Conservation (phyloP, 495 filamentous ascomycete species). For the Astrocystis sublimbata region DNA sequence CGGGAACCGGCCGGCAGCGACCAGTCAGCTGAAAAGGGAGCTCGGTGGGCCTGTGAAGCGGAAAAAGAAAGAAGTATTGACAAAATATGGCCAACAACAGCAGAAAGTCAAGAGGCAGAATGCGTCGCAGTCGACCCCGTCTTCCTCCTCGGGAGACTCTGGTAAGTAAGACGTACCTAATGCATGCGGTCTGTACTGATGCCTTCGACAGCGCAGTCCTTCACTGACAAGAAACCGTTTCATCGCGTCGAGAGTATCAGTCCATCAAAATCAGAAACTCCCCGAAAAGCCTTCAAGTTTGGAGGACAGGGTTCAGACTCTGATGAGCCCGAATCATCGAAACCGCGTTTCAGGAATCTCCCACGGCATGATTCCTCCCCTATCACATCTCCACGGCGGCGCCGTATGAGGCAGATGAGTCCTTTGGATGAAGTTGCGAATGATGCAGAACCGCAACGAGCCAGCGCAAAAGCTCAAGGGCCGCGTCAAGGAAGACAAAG, state of each 20-base stretch:
- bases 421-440: not conserved
- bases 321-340: constrained; percentile 4
- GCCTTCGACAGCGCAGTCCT: not conserved
- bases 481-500: not conserved
- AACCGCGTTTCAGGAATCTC: constrained; percentile 5
- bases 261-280: not conserved
- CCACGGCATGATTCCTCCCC: constrained; percentile 5
- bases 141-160: constrained; percentile 3
- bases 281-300: constrained; percentile 7
- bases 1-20: not conserved
- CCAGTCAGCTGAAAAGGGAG: constrained; percentile 14
- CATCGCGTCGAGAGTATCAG: constrained; percentile 3
- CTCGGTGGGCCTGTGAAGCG: constrained; percentile 3
- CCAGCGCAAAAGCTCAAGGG: not conserved
- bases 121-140: not conserved
- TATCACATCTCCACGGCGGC: not conserved
- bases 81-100: not conserved
- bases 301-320: not conserved
- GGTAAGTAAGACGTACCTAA: constrained; percentile 1
- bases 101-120: not conserved
- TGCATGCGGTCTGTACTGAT: not conserved
- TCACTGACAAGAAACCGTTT: not conserved
- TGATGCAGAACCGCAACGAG: not conserved
- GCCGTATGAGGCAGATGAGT: not conserved
- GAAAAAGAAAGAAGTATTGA: constrained; percentile 2